Evolutionary conservation across 352 stramenopile species (phyloP).

Genomic region (Saprolegnia parasitica): DNA sequence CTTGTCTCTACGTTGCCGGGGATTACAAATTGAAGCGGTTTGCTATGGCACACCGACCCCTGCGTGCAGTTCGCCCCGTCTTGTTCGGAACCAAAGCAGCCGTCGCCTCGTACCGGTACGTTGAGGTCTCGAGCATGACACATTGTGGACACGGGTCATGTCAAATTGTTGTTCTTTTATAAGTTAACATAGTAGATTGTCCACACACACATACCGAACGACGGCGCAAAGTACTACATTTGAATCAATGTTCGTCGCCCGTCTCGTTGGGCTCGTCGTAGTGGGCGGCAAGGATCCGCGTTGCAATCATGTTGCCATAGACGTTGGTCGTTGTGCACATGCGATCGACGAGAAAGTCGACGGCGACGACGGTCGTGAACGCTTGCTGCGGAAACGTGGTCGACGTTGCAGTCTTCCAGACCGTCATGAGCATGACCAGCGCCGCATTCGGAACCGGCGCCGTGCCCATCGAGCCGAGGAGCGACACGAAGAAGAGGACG

Average conservation of each 20-base stretch:
- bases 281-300: slow-evolving; percentile 70
- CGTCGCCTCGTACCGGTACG: no score
- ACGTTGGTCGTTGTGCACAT: slow-evolving; percentile 74
- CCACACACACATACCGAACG: no score
- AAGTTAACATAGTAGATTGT: no score
- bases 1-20: no score
- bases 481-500: slow-evolving; percentile 13
- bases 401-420: slow-evolving; percentile 61
- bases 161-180: no score
- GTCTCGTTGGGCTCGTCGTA: slow-evolving; percentile 41
- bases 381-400: slow-evolving; percentile 44
- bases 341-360: slow-evolving; percentile 68
- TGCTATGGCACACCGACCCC: no score
- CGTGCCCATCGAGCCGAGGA: slow-evolving; percentile 3
- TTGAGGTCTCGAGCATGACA: no score
- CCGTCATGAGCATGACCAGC: slow-evolving; percentile 39
- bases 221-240: neutral
- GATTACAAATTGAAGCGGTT: no score
- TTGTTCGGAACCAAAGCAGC: no score
- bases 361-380: slow-evolving; percentile 65
- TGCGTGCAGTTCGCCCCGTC: no score
- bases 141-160: no score
- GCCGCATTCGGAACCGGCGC: slow-evolving; percentile 7
- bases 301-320: slow-evolving; percentile 73
- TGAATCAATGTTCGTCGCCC: neutral